phyloP scores from a whole-genome alignment of 2,329 filamentous ascomycete genomes.

The Cladosporium sp. region DNA sequence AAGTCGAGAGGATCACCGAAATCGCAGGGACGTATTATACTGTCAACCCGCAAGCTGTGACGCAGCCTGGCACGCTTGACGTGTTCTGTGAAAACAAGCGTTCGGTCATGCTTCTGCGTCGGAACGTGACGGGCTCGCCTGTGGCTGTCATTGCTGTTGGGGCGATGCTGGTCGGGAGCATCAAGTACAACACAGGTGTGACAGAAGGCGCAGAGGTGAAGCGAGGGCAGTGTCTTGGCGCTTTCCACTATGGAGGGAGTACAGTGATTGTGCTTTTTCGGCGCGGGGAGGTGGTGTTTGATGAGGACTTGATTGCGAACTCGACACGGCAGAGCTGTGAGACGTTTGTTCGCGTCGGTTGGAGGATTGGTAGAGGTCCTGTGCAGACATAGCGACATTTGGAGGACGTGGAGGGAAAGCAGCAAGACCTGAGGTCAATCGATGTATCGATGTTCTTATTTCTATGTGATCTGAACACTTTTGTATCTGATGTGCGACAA shows the following conservation, averaged over 20 bases:
- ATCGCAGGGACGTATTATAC: constrained; percentile 38
- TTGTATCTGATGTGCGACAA: no score
- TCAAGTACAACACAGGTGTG: constrained; percentile 35
- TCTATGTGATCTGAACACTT: no score
- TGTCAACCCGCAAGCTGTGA: constrained; percentile 39
- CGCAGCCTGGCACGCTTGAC: constrained; percentile 34
- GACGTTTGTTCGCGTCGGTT: constrained; percentile 36
- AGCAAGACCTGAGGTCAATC: no score
- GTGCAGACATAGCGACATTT: neutral
- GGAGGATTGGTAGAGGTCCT: constrained; percentile 22
- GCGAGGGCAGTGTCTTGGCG: constrained; percentile 37
- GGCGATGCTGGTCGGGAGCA: constrained; percentile 40
- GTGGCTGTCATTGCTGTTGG: constrained; percentile 38
- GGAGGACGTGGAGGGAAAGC: no score
- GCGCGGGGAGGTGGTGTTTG: constrained; percentile 31
- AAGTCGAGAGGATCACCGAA: constrained; percentile 29
- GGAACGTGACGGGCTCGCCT: constrained; percentile 23
- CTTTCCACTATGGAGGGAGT: constrained; percentile 39
- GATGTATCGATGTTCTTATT: no score
- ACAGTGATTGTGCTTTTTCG: constrained; percentile 38
- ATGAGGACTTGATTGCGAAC: constrained; percentile 36
- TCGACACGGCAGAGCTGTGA: constrained; percentile 34
- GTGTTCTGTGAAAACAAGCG: constrained; percentile 41
- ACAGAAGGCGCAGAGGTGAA: constrained; percentile 28
- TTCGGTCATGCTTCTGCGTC: constrained; percentile 34